These are phyloP conservation scores for Echinosophora koreensis DNA, from an alignment of 306 rosid genomes.

Conservation along the genomic window DNA sequence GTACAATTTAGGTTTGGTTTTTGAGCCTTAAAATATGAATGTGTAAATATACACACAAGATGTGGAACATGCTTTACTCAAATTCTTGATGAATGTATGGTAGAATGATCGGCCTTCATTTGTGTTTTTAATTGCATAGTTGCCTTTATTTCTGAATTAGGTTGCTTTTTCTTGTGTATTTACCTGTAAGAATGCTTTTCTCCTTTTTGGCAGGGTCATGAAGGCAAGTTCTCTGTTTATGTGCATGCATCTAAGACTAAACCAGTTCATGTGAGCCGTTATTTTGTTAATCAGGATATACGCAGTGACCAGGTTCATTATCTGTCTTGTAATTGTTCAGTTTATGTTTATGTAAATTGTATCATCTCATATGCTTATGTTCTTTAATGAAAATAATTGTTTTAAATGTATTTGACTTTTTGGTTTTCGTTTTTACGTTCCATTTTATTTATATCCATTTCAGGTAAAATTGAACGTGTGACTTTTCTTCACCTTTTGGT, in stretches of 20 bases:
- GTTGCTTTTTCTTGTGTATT: slow-evolving; percentile 34
- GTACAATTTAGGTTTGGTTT: not conserved
- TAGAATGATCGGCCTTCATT: slow-evolving; percentile 3
- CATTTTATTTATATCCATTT: not conserved
- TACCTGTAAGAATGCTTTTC: slow-evolving; percentile 33
- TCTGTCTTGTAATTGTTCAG: not conserved
- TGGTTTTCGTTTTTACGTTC: slow-evolving; percentile 9
- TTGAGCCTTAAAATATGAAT: not conserved
- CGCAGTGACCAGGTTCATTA: slow-evolving; percentile 78
- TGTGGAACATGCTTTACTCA: slow-evolving; percentile 5
- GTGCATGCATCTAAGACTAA: slow-evolving; percentile 90
- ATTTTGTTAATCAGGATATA: slow-evolving; percentile 75
- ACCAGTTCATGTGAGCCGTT: slow-evolving; percentile 86
- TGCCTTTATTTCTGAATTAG: slow-evolving; percentile 28
- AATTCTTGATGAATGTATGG: slow-evolving; percentile 16
- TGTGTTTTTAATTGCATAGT: slow-evolving; percentile 23
- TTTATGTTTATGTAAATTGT: slow-evolving; percentile 32
- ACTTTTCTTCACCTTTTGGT: not conserved
- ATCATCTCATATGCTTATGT: slow-evolving; percentile 2
- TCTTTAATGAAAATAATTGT: not conserved
- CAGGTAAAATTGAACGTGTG: not conserved
- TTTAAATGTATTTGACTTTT: not conserved
- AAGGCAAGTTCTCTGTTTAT: slow-evolving; percentile 90
- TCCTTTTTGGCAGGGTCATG: slow-evolving; percentile 83
- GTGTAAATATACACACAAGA: not conserved